Base-by-base conservation (phyloP, 1,284 basidiomycete genomes). In the Singerocomus inundabilis region DNA sequence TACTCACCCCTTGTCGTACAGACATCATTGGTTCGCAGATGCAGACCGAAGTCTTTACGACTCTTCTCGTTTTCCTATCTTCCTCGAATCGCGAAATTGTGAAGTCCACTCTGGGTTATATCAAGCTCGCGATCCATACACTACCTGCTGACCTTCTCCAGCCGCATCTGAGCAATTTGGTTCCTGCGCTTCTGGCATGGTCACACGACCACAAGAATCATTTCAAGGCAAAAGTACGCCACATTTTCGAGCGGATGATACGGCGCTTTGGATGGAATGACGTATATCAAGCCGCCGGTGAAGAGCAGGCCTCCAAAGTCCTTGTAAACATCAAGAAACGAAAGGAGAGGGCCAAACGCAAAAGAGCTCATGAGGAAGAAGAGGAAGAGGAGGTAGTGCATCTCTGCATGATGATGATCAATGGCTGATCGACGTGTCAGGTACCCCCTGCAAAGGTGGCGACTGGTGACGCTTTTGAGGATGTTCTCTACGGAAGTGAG, bases 171-270 rank as follows among this genome's bases (percentile, higher is more conserved):
- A 75, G 78, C 26, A 75, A 78, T 16, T 77, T 98, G 12, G 91
- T 99, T 0, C 91, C 93, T 0, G 89, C 88, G 0, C 78, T 99
- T 15, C 76, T 99, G 24, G 79, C 78, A 48, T 97, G 96, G 93
- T 92, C 92, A 6, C 91, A 96, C 63, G 94, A 98, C 67, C 95
- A 99, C 75, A 96, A 96, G 70, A 98, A 99, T 66, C 96, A 98
- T 69, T 99, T 99, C 82, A 99, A 99, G 70, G 79, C 82, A 48
- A 98, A 98, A 74, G 92, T 98, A 12, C 83, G 93, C 39, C 95
- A 98, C 70, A 94, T 99, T 52, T 93, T 99, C 60, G 97, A 99
- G 75, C 84, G 97, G 40, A 85, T 99, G 80, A 80, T 99, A 55
- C 79, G 96, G 53, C 82, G 94, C 54, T 97, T 98, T 64, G 89